Evolutionary conservation across 345 rosid species (phyloP), one percentile per base, ranked within the genome.

Genomic region (Luvunga scandens): DNA sequence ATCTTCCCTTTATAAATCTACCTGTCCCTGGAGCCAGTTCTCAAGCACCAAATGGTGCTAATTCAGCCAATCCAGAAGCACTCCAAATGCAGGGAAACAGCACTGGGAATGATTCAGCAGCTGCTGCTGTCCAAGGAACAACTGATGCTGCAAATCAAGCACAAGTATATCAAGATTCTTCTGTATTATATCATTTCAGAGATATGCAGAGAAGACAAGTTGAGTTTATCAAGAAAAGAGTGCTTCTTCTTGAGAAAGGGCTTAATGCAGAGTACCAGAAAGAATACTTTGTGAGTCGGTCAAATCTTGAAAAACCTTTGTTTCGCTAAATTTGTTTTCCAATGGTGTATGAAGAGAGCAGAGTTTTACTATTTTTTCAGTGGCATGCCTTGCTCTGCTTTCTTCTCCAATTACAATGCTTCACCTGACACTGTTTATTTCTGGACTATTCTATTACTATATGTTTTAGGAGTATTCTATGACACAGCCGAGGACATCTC

Each of bases 171-270:
- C 92, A 82, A 73, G 93, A 90, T 75, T 77, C 92, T 66, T 63
- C 90, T 9, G 59, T 87, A 18, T 76, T 93, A 61, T 84, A 88
- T 80, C 94, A 91, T 64, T 94, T 86, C 77, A 84, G 99, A 82
- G 99, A 94, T 82, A 91, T 90, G 96, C 98, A 94, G 87, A 87
- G 97, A 78, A 86, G 97, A 71, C 97, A 89, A 78, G 98, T 93
- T 78, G 98, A 94, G 83, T 97, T 90, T 87, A 87, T 97, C 82
- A 94, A 97, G 89, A 97, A 94, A 85, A 90, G 99, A 83, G 97
- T 91, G 73, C 89, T 93, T 34, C 98, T 97, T 77, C 84, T 97
- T 85, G 98, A 94, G 83, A 93, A 88, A 82, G 98, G 93, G 61
- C 84, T 94, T 53, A 86, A 85, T 73, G 89, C 92, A 2, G 98